Evolutionary conservation across 116 monocot genomes (phyloP), one percentile per base, ranked within the genome.

Genomic region (Zostera marina): DNA sequence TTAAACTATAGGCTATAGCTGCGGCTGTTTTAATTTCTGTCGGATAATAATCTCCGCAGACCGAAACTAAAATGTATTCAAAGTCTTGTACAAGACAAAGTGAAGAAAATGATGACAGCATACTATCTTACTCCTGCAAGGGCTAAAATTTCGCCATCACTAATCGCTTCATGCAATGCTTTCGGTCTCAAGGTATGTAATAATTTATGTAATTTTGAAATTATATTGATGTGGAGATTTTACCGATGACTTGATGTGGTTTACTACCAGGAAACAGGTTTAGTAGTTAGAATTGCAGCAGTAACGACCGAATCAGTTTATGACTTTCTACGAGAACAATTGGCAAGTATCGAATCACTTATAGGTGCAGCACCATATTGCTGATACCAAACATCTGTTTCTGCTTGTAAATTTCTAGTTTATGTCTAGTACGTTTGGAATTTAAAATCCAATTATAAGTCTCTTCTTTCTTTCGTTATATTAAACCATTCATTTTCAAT

Each of bases 141-240:
- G 5, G 39, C 32, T 9, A 56, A 56, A 56, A 53, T 7, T 11
- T 69, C 46, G 38, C 87, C 78, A 15, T 61, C 75, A 13, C 54
- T 92, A 11, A 66, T 92, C 57, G 87, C 87, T 60, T 87, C 87
- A 64, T 87, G 87, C 74, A 92, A 83, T 62, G 38, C 70, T 21
- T 92, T 92, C 23, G 92, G 87, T 16, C 76, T 69, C 17, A 76
- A 83, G 82, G 86, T 92, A 65, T 45, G 4, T 39, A 9, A 32
- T 7, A 25, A 56, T 22, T 23, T 11, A 19, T 10, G 11, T 25
- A 22, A 22, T 53, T 53, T 23, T 53, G 45, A 45, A 45, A 45
- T 45, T 2, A 2, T 11, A 3, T 23, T 22, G 23, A 25, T 24
- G 53, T 8, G 22, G 8, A 53, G 9, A 11, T 46, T 9, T 44